Conservation (phyloP, 352 stramenopile species). For the Elongisporangium anandrum region DNA sequence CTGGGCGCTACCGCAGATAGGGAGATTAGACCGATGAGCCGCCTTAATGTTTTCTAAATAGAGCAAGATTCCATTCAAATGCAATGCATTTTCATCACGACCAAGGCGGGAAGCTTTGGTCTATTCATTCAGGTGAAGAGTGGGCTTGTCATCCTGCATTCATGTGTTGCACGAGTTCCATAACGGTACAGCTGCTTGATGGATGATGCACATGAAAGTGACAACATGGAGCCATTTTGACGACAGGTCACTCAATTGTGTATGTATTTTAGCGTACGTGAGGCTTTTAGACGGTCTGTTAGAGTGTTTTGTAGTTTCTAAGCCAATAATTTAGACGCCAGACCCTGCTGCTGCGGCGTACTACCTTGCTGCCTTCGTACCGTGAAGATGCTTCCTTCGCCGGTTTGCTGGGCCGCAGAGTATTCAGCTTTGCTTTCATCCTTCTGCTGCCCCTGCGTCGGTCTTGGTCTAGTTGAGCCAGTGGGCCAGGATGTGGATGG, state of each 20-base stretch:
- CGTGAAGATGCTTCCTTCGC: not conserved
- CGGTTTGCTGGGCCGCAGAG: not conserved
- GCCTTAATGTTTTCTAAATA: not conserved
- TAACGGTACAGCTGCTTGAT: no score
- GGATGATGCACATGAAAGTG: no score
- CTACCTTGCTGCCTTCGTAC: not conserved
- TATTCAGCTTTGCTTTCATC: not conserved
- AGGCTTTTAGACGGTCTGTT: not conserved
- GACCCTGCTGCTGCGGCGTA: not conserved
- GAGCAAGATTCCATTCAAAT: not conserved
- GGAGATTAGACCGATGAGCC: not conserved
- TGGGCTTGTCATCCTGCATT: no score
- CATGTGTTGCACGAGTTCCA: no score
- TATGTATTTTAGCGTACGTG: not conserved
- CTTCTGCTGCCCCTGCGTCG: not conserved
- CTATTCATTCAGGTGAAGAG: no score
- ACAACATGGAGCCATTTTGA: not conserved
- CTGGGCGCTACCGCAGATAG: not conserved
- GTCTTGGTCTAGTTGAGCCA: slow-evolving; percentile 23
- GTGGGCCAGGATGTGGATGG: slow-evolving; percentile 73
- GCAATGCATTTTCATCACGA: no score
- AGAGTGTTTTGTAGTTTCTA: not conserved
- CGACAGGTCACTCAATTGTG: not conserved
- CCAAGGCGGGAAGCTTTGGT: no score
- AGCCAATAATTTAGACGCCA: not conserved